These are phyloP conservation scores for Xerocomellus intermedius DNA, from an alignment of 768 basidiomycete species.

Conservation along the genomic window DNA sequence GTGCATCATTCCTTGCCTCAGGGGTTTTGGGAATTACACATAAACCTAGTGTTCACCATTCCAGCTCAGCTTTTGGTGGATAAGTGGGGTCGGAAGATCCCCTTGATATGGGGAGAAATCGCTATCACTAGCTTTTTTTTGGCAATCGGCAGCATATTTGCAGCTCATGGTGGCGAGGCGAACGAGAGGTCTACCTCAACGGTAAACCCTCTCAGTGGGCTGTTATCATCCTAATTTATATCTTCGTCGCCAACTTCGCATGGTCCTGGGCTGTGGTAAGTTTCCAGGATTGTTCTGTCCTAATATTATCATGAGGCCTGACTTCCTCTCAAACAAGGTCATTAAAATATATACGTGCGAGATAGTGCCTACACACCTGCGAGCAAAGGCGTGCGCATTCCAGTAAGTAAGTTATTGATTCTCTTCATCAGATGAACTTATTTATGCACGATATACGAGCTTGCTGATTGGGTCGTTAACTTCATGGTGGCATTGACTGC, in stretches of 20 bases:
- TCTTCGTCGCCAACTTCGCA: slow-evolving; percentile 44
- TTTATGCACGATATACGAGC: slow-evolving; percentile 15
- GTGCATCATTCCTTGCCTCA: slow-evolving; percentile 50
- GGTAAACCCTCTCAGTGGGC: slow-evolving; percentile 33
- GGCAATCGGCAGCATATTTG: slow-evolving; percentile 45
- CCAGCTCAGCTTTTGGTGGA: slow-evolving; percentile 40
- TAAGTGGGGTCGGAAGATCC: slow-evolving; percentile 35
- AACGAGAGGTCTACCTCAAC: slow-evolving; percentile 22
- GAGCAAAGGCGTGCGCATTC: slow-evolving; percentile 42
- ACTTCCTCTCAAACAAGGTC: slow-evolving; percentile 17
- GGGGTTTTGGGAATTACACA: slow-evolving; percentile 49
- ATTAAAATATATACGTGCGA: slow-evolving; percentile 43
- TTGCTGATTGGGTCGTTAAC: slow-evolving; percentile 36
- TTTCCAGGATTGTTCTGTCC: background rate
- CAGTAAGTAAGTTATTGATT: slow-evolving; percentile 39
- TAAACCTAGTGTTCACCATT: slow-evolving; percentile 41
- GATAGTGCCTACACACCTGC: slow-evolving; percentile 47
- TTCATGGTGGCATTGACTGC: slow-evolving; percentile 45
- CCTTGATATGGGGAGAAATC: slow-evolving; percentile 44
- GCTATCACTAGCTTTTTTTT: slow-evolving; percentile 40
- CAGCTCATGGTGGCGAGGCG: slow-evolving; percentile 34
- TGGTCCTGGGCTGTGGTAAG: slow-evolving; percentile 44
- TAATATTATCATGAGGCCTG: background rate
- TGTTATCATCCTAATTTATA: slow-evolving; percentile 46
- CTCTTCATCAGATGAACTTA: background rate